Base-by-base conservation (phyloP, 2,329 filamentous ascomycete genomes). In the Pseudogymnoascus sp. region DNA sequence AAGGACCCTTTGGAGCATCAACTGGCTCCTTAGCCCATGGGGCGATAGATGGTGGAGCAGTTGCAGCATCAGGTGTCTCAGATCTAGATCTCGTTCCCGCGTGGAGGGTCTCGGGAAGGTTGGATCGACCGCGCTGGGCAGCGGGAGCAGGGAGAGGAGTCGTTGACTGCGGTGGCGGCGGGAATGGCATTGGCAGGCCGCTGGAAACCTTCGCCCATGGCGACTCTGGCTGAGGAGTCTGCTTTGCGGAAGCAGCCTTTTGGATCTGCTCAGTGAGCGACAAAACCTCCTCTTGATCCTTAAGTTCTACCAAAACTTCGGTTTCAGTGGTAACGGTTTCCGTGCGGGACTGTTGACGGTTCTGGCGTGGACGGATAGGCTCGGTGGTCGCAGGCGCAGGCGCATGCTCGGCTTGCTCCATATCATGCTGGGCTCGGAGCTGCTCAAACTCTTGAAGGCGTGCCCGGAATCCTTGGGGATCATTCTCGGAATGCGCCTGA, bases 11-110 rank as follows among this genome's bases (percentile, higher is more conserved):
- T 42, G 90, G 85, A 23, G 82, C 77, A 65, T 85, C 82, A 59
- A 89, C 88, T 2, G 84, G 83, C 67, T 97, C 92, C 74, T 94
- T 94, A 4, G 94, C 94, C 94, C 94, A 99, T 0, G 94, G 94
- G 0, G 94, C 94, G 68, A 97, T 78, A 0, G 93, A 91, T 3
- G 92, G 84, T 1, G 83, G 80, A 70, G 73, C 62, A 73, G 71
- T 47, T 73, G 76, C 73, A 12, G 78, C 77, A 47, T 87, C 84
- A 1, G 90, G 92, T 0, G 91, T 95, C 67, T 90, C 89, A 1
- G 88, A 90, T 65, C 88, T 78, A 16, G 84, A 82, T 67, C 86
- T 85, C 2, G 59, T 60, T 60, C 59, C 59, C 81, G 80, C 67
- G 81, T 81, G 70, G 59, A 89, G 76, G 61, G 84, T 80, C 68